A percentile compares a stretch with the other conserved stretches of the same genome.
Conservation (phyloP, 2,329 filamentous ascomycete genomes). For the Arthrobotrys sphaeroides region DNA sequence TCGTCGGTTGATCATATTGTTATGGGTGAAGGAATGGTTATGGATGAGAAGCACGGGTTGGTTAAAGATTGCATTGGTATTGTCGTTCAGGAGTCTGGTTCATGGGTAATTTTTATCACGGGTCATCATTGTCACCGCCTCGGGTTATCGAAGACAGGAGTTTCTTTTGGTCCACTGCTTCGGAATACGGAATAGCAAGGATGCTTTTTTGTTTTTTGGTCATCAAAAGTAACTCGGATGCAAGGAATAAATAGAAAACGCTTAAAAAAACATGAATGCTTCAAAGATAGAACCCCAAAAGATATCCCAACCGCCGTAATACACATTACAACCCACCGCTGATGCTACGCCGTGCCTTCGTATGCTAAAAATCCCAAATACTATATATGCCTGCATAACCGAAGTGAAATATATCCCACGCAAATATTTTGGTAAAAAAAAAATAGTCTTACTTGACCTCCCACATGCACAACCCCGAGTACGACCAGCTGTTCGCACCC, state of each 20-base stretch:
- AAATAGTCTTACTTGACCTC: neutral
- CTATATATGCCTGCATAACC: no score
- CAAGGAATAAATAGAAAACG: neutral
- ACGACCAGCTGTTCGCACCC: slow-evolving; percentile 23
- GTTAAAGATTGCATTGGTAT: no score
- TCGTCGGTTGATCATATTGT: neutral
- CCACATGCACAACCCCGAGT: slow-evolving; percentile 18
- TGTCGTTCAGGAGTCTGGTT: no score
- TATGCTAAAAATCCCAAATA: neutral
- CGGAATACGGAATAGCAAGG: no score
- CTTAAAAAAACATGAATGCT: neutral
- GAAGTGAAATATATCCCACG: neutral
- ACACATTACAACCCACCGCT: slow-evolving; percentile 29
- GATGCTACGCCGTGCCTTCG: slow-evolving; percentile 3
- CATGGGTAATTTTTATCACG: no score
- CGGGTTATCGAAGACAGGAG: no score
- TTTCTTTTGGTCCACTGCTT: no score
- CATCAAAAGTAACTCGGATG: neutral
- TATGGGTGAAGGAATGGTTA: no score
- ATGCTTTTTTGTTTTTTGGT: no score
- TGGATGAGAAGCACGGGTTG: no score
- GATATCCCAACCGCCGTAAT: neutral
- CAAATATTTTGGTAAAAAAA: neutral
- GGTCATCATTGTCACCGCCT: no score
- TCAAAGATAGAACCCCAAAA: neutral